Percentiles rank a stretch among this genome's conserved stretches.
Conservation (phyloP, 2,329 filamentous ascomycete genomes). For the Huntiella decipiens region DNA sequence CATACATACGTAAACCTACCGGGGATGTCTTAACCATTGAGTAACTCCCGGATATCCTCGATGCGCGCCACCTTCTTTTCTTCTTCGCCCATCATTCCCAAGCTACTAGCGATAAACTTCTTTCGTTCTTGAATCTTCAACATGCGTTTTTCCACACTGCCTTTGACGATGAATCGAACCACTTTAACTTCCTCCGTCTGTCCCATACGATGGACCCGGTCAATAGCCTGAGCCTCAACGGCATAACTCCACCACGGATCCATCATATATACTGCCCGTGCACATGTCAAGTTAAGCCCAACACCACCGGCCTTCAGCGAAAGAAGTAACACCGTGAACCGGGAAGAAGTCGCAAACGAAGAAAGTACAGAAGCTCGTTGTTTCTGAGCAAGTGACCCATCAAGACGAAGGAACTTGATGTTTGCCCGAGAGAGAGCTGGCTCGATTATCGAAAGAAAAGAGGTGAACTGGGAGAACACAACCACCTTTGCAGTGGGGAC, state of each 20-base stretch:
- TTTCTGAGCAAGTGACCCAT: constrained; percentile 79
- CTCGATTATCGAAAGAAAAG: constrained; percentile 80
- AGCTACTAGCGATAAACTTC: constrained; percentile 84
- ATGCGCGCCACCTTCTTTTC: constrained; percentile 80
- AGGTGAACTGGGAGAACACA: constrained; percentile 94
- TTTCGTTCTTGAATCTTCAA: constrained; percentile 83
- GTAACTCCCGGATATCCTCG: constrained; percentile 81
- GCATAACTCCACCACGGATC: constrained; percentile 99
- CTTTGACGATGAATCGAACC: constrained; percentile 70
- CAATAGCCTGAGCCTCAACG: constrained; percentile 90
- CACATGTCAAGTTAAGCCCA: constrained; percentile 77
- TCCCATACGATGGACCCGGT: constrained; percentile 93
- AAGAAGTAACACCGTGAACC: constrained; percentile 59
- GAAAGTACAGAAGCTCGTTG: constrained; percentile 57
- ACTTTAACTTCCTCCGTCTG: constrained; percentile 75
- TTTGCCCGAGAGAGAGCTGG: constrained; percentile 54
- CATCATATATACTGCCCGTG: constrained; percentile 93
- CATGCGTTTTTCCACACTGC: constrained; percentile 92
- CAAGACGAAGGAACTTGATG: constrained; percentile 69
- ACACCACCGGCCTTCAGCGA: constrained; percentile 82
- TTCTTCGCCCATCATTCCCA: constrained; percentile 89
- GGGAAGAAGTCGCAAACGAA: constrained; percentile 41
- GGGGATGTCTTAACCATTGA: constrained; percentile 19
- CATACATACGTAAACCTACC: too few relatives aligned
- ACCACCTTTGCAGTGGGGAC: constrained; percentile 66